Evolutionary conservation across 371 early-diverging fungal genomes (phyloP), one percentile per base, ranked within the genome.

Genomic region (Apophysomyces trapeziformis): DNA sequence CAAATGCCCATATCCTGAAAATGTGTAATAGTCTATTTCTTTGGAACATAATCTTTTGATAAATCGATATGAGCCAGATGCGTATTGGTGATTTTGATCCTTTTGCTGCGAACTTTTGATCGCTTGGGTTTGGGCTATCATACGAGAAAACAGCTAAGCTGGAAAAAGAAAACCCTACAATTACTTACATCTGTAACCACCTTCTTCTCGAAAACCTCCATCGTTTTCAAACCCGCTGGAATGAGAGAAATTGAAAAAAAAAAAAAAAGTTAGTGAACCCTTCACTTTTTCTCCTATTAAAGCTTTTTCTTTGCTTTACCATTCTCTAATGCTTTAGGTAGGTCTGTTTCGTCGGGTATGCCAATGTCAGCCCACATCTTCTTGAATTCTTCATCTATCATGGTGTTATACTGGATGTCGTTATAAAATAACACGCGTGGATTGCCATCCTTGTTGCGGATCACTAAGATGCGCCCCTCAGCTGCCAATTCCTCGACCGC

Each of bases 51-150:
- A 73, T 92, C 92, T 71, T 89, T 87, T 8, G 93, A 90, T 11
- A 95, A 76, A 78, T 95, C 95, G 62, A 93, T 85, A 50, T 87
- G 89, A 38, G 89, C 85, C 82, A 95, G 84, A 72, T 95, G 95
- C 41, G 93, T 93, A 67, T 95, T 95, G 11, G 93, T 93, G 64
- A 94, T 90, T 74, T 93, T 92, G 68, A 91, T 87, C 74, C 88
- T 89, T 60, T 94, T 77, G 76, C 89, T 89, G 57, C 90, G 72
- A 45, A 89, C 84, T 70, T 89, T 89, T 26, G 85, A 82, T 69
- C 85, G 81, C 72, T 88, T 84, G 12, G 84, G 78, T 39, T 87
- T 90, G 5, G 81, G 76, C 77, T 83, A 63, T 47, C 12, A 41
- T 12, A 45, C 37, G 7, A 45, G 6, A 18, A 32, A 57, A 26